These are phyloP conservation scores for Trypethelium eluteriae DNA, from an alignment of 495 filamentous ascomycete genomes.

Conservation along the genomic window DNA sequence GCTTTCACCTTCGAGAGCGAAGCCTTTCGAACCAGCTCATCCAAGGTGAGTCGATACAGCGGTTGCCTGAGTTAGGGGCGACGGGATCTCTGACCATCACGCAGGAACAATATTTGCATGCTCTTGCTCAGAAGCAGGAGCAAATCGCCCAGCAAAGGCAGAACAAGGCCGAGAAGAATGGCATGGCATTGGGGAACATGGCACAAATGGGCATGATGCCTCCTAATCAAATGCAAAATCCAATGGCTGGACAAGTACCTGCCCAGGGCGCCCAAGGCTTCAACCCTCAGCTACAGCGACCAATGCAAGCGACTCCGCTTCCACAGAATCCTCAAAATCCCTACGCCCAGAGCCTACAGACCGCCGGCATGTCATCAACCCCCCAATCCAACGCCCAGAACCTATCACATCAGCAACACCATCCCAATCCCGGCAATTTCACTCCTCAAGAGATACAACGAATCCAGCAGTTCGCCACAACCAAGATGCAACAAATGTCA, in stretches of 20 bases:
- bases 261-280: conserved; percentile 41
- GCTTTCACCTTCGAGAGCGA: not conserved
- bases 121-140: not conserved
- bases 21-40: not conserved
- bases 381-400: conserved; percentile 40
- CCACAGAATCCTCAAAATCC: conserved; percentile 38
- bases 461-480: not conserved
- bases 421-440: conserved; percentile 5
- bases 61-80: not conserved
- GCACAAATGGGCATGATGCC: not conserved
- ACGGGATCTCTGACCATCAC: not conserved
- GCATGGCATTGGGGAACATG: conserved; percentile 2
- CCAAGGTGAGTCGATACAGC: not conserved
- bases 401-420: conserved; percentile 38
- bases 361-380: conserved; percentile 24
- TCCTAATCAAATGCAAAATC: not conserved
- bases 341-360: conserved; percentile 40
- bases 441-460: conserved; percentile 27
- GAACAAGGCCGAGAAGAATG: not conserved
- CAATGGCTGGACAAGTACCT: not conserved
- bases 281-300: conserved; percentile 46
- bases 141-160: not conserved
- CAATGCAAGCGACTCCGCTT: conserved; percentile 47
- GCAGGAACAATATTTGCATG: not conserved
- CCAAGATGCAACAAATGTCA: not conserved